Conservation (phyloP, 1,139 yeast genomes). For the Blastobotrys aristatus region DNA sequence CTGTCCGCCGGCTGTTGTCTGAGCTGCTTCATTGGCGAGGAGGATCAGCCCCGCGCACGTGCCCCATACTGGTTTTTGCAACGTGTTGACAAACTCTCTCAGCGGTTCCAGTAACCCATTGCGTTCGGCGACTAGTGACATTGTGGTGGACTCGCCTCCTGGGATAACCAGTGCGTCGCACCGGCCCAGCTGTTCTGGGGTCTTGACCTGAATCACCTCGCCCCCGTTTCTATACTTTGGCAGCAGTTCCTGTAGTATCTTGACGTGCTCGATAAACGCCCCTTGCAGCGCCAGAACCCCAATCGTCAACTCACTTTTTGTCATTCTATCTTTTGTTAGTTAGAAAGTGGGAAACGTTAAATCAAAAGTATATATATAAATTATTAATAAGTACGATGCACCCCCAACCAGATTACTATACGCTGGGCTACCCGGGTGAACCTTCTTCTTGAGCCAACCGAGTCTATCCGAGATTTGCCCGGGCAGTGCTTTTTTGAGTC, state of each 20-base stretch:
- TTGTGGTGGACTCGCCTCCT: slow-evolving; percentile 76
- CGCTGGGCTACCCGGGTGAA: no score
- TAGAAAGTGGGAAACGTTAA: not conserved
- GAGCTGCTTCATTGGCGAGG: slow-evolving; percentile 48
- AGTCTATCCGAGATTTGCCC: no score
- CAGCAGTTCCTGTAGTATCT: slow-evolving; percentile 37
- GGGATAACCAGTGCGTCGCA: slow-evolving; percentile 69
- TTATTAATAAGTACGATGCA: not conserved
- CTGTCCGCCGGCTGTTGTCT: slow-evolving; percentile 51
- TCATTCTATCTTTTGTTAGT: slow-evolving; percentile 12
- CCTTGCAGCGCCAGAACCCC: slow-evolving; percentile 83
- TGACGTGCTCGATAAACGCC: slow-evolving; percentile 69
- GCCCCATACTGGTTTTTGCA: slow-evolving; percentile 67
- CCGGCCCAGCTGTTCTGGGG: slow-evolving; percentile 42
- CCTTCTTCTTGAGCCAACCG: no score
- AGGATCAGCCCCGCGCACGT: slow-evolving; percentile 83
- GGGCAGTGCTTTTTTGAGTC: no score
- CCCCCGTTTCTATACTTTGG: slow-evolving; percentile 17
- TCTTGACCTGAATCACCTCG: slow-evolving; percentile 48
- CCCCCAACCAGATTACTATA: no score
- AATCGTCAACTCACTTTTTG: slow-evolving; percentile 30
- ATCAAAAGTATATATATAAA: no score
- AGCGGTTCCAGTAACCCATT: slow-evolving; percentile 55
- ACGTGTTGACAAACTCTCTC: slow-evolving; percentile 44
- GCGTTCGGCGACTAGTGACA: slow-evolving; percentile 67